Conservation (phyloP, 2,329 filamentous ascomycete genomes). For the Aspergillus tamarii region DNA sequence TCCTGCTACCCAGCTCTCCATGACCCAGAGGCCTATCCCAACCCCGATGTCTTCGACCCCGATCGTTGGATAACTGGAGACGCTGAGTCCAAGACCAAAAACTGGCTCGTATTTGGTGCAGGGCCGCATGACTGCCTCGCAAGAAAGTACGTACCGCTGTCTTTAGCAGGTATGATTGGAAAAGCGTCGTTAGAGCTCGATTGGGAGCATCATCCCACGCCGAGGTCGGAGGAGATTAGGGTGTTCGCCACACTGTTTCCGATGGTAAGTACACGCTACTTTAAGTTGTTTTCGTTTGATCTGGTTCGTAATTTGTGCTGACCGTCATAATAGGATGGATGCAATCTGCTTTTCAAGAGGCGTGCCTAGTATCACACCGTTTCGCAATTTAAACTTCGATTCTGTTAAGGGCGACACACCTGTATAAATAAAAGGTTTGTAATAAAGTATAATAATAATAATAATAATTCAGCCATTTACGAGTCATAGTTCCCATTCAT, state of each 20-base stretch:
- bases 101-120: conserved; percentile 59
- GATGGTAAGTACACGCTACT: conserved; percentile 42
- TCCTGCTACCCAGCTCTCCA: conserved; percentile 58
- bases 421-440: neutral
- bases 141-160: conserved; percentile 53
- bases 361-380: conserved; percentile 19
- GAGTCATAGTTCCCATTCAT: neutral
- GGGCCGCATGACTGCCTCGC: conserved; percentile 57
- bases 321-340: conserved; percentile 3
- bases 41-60: conserved; percentile 54
- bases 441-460: neutral
- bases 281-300: neutral
- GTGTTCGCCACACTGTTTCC: conserved; percentile 56
- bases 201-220: conserved; percentile 55
- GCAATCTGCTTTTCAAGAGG: conserved; percentile 22
- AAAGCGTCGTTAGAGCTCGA: conserved; percentile 56
- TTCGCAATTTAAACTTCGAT: neutral
- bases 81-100: conserved; percentile 55
- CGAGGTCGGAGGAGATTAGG: conserved; percentile 53
- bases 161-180: conserved; percentile 57
- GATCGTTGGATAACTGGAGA: conserved; percentile 58
- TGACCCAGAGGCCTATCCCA: conserved; percentile 52
- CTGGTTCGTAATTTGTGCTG: neutral
- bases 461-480: neutral
- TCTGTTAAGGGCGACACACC: neutral